Evolutionary conservation across 2,329 filamentous ascomycete genomes (phyloP).

Genomic region (Fusarium sp.): DNA sequence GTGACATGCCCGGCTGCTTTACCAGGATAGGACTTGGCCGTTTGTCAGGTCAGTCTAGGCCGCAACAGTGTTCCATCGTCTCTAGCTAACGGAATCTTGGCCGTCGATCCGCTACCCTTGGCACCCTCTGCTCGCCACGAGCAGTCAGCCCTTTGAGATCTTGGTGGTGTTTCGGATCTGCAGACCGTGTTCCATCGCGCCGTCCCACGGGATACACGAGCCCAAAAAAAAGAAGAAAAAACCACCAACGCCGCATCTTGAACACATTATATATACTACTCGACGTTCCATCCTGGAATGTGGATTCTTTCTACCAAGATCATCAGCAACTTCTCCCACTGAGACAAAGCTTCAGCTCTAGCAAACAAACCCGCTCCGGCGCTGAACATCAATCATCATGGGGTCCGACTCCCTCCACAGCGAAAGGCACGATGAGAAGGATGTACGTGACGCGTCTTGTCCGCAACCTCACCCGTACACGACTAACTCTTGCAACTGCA

Average conservation of each 20-base stretch:
- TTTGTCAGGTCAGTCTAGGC: conserved; percentile 23
- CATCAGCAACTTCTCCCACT: conserved; percentile 17
- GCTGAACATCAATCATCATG: conserved; percentile 34
- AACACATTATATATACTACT: conserved; percentile 34
- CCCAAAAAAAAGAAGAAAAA: not conserved
- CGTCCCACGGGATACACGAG: conserved; percentile 10
- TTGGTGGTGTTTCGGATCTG: conserved; percentile 37
- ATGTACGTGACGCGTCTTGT: conserved; percentile 9
- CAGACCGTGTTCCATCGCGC: conserved; percentile 37
- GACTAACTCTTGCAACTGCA: not conserved
- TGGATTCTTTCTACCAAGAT: not conserved
- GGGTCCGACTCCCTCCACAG: conserved; percentile 34
- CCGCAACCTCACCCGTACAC: not conserved
- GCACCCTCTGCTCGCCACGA: conserved; percentile 4
- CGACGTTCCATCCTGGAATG: not conserved
- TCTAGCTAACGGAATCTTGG: conserved; percentile 32
- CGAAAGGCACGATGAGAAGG: conserved; percentile 32
- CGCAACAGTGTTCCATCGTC: not conserved
- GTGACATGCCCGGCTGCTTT: not conserved
- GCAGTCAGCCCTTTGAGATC: conserved; percentile 28
- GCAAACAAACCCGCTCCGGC: conserved; percentile 4
- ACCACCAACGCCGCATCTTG: conserved; percentile 2
- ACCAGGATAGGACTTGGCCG: conserved; percentile 14
- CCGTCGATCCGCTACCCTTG: conserved; percentile 37
- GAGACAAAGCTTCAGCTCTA: conserved; percentile 10